Conservation (phyloP, 192 early-diverging fungal genomes). For the Chytriomyces sp. region DNA sequence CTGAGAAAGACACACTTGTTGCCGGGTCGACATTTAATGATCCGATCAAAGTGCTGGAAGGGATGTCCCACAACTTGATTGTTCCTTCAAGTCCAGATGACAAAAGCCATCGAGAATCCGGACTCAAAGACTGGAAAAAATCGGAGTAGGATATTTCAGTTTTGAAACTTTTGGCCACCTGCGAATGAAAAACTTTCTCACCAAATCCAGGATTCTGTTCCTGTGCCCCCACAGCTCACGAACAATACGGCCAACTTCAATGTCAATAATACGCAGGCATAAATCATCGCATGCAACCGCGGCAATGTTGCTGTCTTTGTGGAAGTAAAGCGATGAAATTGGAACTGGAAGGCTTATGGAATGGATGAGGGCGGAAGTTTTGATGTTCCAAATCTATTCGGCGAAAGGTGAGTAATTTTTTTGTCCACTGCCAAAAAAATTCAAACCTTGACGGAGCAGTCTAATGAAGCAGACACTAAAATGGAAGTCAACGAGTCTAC, state of each 20-base stretch:
- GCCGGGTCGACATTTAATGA: constrained; percentile 75
- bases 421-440: not conserved
- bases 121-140: constrained; percentile 76
- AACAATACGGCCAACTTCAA: constrained; percentile 79
- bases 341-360: constrained; percentile 72
- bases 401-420: not conserved
- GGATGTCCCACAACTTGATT: constrained; percentile 95
- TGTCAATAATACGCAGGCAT: constrained; percentile 85
- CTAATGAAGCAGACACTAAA: constrained; percentile 78
- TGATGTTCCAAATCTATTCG: constrained; percentile 81
- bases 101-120: constrained; percentile 91
- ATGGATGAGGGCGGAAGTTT: constrained; percentile 63
- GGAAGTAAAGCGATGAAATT: constrained; percentile 65
- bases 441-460: constrained; percentile 76
- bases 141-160: not conserved
- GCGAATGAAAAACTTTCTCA: constrained; percentile 47
- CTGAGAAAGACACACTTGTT: constrained; percentile 87
- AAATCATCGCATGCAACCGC: constrained; percentile 88
- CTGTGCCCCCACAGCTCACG: constrained; percentile 88
- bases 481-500: constrained; percentile 73
- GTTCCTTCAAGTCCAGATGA: constrained; percentile 82
- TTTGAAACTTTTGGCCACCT: constrained; percentile 16
- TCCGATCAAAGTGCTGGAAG: constrained; percentile 88
- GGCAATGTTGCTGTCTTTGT: constrained; percentile 76
- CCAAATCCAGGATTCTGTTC: constrained; percentile 86